Base-by-base conservation (phyloP, 164 flowering plant genomes). In the Piper longum region DNA sequence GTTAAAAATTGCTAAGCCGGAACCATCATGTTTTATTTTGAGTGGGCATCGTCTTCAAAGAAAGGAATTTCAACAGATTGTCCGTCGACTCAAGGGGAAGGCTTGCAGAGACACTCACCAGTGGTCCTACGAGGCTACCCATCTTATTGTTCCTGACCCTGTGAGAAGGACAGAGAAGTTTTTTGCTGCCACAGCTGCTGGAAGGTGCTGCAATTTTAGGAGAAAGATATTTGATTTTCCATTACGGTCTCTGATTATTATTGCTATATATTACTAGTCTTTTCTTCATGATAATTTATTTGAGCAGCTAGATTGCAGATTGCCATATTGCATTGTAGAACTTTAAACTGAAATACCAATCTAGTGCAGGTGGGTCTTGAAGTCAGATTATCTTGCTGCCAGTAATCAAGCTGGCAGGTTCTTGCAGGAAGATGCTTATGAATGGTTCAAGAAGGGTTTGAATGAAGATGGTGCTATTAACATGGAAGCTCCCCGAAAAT, bases 91-190 rank as follows among this genome's bases (percentile, higher is more conserved):
- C 73, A 86, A 74, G 72, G 99, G 97, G 66, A 87, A 78, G 74
- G 36, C 72, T 48, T 91, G 96, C 74, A 77, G 91, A 70, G 96
- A 88, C 75, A 84, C 95, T 74, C 97, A 89, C 71, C 79, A 87
- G 6, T 95, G 97, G 99, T 88, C 95, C 43, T 95, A 88, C 72
- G 97, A 95, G 70, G 96, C 97, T 60, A 87, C 99, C 48, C 99
- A 95, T 65, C 87, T 86, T 64, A 79, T 95, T 55, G 83, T 78
- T 54, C 89, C 97, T 9, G 91, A 86, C 54, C 91, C 95, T 39
- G 52, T 88, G 17, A 78, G 86, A 61, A 78, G 97, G 70, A 95
- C 99, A 54, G 99, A 95, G 64, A 95, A 95, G 66, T 83, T 95
- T 64, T 95, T 95, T 72, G 96, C 97, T 57, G 99, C 96, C 57